phyloP scores from a whole-genome alignment of 495 filamentous ascomycete species.

The Amniculicola lignicola region DNA sequence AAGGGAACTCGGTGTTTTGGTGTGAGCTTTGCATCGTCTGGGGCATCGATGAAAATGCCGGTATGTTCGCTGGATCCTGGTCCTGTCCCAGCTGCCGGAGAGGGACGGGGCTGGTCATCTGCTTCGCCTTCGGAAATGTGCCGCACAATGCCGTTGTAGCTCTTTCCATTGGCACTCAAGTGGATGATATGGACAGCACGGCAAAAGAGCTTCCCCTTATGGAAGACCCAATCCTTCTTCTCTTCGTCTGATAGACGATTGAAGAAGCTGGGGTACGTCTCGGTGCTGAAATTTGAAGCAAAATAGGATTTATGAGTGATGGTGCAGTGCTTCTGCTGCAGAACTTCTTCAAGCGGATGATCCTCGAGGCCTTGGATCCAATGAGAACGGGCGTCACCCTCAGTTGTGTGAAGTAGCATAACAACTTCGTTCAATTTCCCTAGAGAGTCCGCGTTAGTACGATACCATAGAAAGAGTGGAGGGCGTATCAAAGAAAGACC shows the following conservation, averaged over 20 bases:
- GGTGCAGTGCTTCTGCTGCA: conserved; percentile 44
- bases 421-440: conserved; percentile 53
- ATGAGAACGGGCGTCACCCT: conserved; percentile 41
- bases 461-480: neutral
- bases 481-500: neutral
- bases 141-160: conserved; percentile 13
- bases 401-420: conserved; percentile 48
- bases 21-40: too few species aligned
- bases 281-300: conserved; percentile 36
- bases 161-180: conserved; percentile 11
- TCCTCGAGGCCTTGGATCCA: conserved; percentile 49
- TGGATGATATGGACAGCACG: conserved; percentile 30
- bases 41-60: too few species aligned
- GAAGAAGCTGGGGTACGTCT: neutral
- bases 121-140: neutral
- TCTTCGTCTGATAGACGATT: conserved; percentile 20
- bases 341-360: conserved; percentile 40
- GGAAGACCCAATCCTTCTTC: conserved; percentile 33
- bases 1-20: too few species aligned
- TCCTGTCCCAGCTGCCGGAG: too few species aligned
- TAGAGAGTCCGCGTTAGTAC: too few species aligned
- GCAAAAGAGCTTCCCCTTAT: conserved; percentile 28
- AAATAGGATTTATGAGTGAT: conserved; percentile 54
- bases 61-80: too few species aligned
- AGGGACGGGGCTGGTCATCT: too few species aligned